Evolutionary conservation across 345 rosid genomes (phyloP).

Genomic region (Hibiscus syriacus): DNA sequence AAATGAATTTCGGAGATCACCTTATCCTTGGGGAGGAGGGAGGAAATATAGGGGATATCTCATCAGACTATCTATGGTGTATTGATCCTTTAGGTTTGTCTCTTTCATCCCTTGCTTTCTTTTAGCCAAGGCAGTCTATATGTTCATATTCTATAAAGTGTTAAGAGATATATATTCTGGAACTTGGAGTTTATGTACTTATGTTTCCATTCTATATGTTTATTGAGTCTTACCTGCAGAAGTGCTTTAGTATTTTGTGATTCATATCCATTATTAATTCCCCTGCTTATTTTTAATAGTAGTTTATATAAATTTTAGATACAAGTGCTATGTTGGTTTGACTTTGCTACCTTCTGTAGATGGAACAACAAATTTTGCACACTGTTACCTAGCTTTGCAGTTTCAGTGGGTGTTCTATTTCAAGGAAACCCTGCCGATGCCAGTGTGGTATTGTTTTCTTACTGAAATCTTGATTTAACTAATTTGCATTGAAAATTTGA

Average conservation of each 20-base stretch:
- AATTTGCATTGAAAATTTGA: slow-evolving; percentile 2
- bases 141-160: background rate
- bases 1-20: slow-evolving; percentile 66
- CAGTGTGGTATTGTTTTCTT: slow-evolving; percentile 58
- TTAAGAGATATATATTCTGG: background rate
- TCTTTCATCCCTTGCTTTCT: slow-evolving; percentile 7
- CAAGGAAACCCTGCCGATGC: slow-evolving; percentile 84
- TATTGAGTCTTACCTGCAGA: background rate
- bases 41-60: slow-evolving; percentile 68
- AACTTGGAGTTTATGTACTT: background rate
- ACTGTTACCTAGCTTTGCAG: slow-evolving; percentile 94
- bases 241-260: background rate
- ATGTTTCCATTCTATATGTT: background rate
- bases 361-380: slow-evolving; percentile 97
- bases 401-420: slow-evolving; percentile 84
- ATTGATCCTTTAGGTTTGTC: slow-evolving; percentile 86
- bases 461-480: background rate
- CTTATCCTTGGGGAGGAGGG: slow-evolving; percentile 97
- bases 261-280: background rate
- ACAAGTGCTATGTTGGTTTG: background rate
- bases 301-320: background rate
- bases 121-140: background rate
- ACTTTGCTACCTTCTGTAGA: slow-evolving; percentile 32
- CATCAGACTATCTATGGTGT: slow-evolving; percentile 95
- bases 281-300: background rate